Base-by-base conservation (phyloP, 2,329 filamentous ascomycete species). In the Hortaea sp. region DNA sequence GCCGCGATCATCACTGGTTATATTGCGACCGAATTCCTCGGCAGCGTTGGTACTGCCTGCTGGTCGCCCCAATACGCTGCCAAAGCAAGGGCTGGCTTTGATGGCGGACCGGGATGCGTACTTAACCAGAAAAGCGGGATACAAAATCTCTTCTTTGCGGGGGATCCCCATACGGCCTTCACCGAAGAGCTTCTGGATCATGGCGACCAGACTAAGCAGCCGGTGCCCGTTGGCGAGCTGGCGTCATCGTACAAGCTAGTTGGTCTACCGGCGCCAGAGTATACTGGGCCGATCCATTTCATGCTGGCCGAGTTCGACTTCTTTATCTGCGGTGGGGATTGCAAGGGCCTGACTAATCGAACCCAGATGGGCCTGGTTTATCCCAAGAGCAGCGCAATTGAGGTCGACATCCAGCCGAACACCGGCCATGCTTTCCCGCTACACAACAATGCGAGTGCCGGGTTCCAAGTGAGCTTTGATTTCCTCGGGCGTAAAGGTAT, bases 301-400 rank as follows among this genome's bases (percentile, higher is more conserved):
- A 50, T 67, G n/a, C 37, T 62, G 35, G 58, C 60, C 32, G 56
- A 58, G 42, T 46, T 42, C 29, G 56, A 58, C 42, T 52, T 53
- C 40, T 48, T 51, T 44, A 50, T 64, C 32, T 69, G 67, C 51
- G 49, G 47, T 35, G 66, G 67, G 11, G 61, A 69, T 53, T 69
- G 66, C 52, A 66, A 59, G 20, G 20, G 20, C 20, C 20, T 20
- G 20, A 20, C 20, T 20, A 20, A 20, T 20, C 20, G 20, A 20
- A 20, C 20, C 20, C 20, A 20, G 20, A 20, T 20, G 20, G 20
- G 20, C 20, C 20, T 20, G 20, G 20, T 20, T 20, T 20, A 20
- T 20, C 20, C 20, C 20, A 20, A 20, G 20, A 20, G 20, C 20
- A 20, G 20, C 20, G 20, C 20, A 20, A 20, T 20, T 20, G 20